Percentiles rank a stretch among this genome's conserved stretches.
Evolutionary conservation across 495 filamentous ascomycete species (phyloP).

Genomic region (Talaromyces ruber): DNA sequence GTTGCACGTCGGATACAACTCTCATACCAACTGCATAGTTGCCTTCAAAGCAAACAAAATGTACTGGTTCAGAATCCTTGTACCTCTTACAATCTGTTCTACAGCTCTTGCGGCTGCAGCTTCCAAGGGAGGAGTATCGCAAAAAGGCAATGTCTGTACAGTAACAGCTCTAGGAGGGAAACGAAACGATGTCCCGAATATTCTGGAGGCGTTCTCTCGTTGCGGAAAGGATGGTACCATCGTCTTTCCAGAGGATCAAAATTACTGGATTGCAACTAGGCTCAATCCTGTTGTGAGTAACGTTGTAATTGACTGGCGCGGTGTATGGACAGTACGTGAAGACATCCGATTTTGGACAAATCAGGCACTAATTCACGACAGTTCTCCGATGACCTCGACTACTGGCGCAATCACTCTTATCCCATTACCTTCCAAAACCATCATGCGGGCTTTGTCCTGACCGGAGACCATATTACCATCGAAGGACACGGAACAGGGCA

Average conservation of each 20-base stretch:
- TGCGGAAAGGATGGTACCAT: slow-evolving; percentile 44
- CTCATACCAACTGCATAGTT: not conserved
- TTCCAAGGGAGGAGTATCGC: not conserved
- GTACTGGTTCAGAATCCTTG: not conserved
- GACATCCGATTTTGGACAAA: not conserved
- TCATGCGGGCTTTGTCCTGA: slow-evolving; percentile 42
- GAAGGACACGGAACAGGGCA: slow-evolving; percentile 46
- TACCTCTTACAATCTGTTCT: not conserved
- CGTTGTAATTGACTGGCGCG: slow-evolving; percentile 39
- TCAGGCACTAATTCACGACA: slow-evolving; percentile 3
- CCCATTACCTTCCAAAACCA: slow-evolving; percentile 50
- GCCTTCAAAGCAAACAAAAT: not conserved
- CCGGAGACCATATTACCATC: slow-evolving; percentile 44
- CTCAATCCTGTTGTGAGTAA: slow-evolving; percentile 39
- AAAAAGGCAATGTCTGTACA: slow-evolving; percentile 14
- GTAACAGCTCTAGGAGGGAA: slow-evolving; percentile 20
- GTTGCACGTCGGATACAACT: not conserved
- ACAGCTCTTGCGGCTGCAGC: not conserved
- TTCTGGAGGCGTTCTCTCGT: slow-evolving; percentile 38
- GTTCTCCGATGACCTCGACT: slow-evolving; percentile 42
- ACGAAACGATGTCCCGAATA: slow-evolving; percentile 40
- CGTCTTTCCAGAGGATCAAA: slow-evolving; percentile 41
- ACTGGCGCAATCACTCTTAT: slow-evolving; percentile 49
- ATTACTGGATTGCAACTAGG: slow-evolving; percentile 40
- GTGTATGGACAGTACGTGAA: slow-evolving; percentile 33